phyloP scores from a whole-genome alignment of 2,329 filamentous ascomycete genomes.

The Epichloe sibirici region DNA sequence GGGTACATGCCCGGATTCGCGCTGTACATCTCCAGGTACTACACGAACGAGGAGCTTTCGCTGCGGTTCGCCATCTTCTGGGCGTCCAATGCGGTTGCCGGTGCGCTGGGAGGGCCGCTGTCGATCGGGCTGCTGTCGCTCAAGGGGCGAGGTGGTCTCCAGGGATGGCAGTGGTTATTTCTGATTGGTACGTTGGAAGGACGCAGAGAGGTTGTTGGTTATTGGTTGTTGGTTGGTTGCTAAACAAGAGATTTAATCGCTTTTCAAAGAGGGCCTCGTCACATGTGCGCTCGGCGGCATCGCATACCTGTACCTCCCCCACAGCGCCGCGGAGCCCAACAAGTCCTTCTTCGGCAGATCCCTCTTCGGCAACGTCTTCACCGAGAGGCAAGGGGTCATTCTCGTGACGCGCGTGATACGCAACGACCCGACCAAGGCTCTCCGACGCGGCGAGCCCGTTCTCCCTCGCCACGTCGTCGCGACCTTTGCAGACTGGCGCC shows the following conservation, averaged over 20 bases:
- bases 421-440: constrained; percentile 18
- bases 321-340: constrained; percentile 14
- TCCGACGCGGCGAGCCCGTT: constrained; percentile 13
- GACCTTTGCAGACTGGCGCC: constrained; percentile 16
- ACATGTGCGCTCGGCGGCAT: constrained; percentile 13
- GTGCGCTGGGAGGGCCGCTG: constrained; percentile 15
- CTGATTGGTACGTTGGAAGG: constrained; percentile 12
- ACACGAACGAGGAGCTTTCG: constrained; percentile 17
- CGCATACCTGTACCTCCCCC: constrained; percentile 18
- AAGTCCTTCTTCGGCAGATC: constrained; percentile 16
- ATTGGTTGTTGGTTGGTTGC: too few species aligned
- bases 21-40: constrained; percentile 19
- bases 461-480: constrained; percentile 13
- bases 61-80: constrained; percentile 19
- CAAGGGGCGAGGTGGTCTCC: constrained; percentile 11
- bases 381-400: constrained; percentile 13
- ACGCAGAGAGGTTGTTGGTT: too few species aligned
- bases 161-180: constrained; percentile 21
- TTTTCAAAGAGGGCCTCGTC: constrained; percentile 14
- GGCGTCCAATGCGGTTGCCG: constrained; percentile 18
- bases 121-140: constrained; percentile 17
- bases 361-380: constrained; percentile 11
- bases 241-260: too few species aligned
- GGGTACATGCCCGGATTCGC: constrained; percentile 21
- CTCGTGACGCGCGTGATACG: constrained; percentile 17